These are phyloP conservation scores for Tylopilus subfusipes DNA, from an alignment of 768 basidiomycete species.

Conservation along the genomic window DNA sequence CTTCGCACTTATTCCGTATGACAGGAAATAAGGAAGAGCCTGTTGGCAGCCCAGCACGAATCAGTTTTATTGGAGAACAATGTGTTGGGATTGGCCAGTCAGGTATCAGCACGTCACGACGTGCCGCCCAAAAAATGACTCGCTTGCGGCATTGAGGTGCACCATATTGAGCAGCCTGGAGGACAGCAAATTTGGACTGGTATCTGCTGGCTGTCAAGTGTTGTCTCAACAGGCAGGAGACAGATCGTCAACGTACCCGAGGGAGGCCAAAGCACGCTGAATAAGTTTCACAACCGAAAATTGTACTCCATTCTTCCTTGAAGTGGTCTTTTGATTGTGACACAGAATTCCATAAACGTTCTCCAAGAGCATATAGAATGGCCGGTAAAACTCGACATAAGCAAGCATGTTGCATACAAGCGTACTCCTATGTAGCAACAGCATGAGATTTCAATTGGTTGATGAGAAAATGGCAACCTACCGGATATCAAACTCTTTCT, in stretches of 20 bases:
- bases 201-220: constrained; percentile 35
- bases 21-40: constrained; percentile 40
- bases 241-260: constrained; percentile 50
- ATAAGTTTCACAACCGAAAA: constrained; percentile 68
- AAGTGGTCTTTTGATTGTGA: constrained; percentile 44
- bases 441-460: background rate
- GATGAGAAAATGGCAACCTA: constrained; percentile 18
- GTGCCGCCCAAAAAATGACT: constrained; percentile 68
- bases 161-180: constrained; percentile 72
- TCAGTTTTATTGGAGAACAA: constrained; percentile 36
- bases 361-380: constrained; percentile 64
- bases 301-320: constrained; percentile 38
- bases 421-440: constrained; percentile 42
- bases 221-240: background rate
- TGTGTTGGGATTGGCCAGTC: constrained; percentile 65
- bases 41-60: constrained; percentile 42
- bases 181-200: constrained; percentile 59
- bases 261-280: constrained; percentile 50
- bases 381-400: constrained; percentile 62
- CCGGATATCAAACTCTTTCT: constrained; percentile 64
- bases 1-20: constrained; percentile 40
- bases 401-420: constrained; percentile 69
- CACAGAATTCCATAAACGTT: constrained; percentile 64
- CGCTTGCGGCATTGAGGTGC: constrained; percentile 64
- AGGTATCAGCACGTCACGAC: constrained; percentile 53